phyloP scores from a whole-genome alignment of 2,329 filamentous ascomycete species.

The Hymenoscyphus scutula region DNA sequence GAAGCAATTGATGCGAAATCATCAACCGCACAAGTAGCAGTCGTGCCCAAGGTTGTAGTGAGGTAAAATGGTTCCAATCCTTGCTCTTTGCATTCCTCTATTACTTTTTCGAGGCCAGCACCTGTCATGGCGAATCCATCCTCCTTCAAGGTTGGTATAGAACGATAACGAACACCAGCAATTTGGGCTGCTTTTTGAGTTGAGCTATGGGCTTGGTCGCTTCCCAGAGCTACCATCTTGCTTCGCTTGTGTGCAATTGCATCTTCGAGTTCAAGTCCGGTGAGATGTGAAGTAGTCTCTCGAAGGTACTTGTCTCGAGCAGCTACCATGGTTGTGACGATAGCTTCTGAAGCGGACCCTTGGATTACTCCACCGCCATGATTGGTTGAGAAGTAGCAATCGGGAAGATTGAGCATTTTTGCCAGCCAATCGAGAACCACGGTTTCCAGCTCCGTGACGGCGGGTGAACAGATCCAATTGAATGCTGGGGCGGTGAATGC shows the following conservation, averaged over 20 bases:
- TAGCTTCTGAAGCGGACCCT: constrained; percentile 82
- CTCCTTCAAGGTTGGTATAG: constrained; percentile 60
- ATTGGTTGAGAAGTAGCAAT: constrained; percentile 69
- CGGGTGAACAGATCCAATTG: constrained; percentile 95
- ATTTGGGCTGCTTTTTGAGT: constrained; percentile 87
- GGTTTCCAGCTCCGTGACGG: constrained; percentile 90
- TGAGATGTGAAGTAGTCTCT: constrained; percentile 52
- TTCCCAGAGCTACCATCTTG: constrained; percentile 76
- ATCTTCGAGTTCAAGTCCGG: constrained; percentile 63
- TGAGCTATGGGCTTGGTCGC: constrained; percentile 75
- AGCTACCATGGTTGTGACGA: constrained; percentile 83
- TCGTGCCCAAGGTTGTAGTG: constrained; percentile 81
- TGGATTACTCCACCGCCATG: constrained; percentile 91
- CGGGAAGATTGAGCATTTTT: constrained; percentile 69
- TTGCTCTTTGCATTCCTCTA: constrained; percentile 63
- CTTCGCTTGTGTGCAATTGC: constrained; percentile 64
- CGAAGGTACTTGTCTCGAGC: constrained; percentile 77
- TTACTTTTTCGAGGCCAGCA: constrained; percentile 54
- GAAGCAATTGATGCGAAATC: constrained; percentile 54
- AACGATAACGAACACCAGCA: constrained; percentile 76
- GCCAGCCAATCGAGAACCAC: constrained; percentile 91
- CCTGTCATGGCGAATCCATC: constrained; percentile 72
- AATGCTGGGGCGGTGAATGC: constrained; percentile 89
- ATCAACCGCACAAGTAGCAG: constrained; percentile 84
- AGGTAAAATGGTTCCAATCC: constrained; percentile 84